Evolutionary conservation across 192 early-diverging fungal genomes (phyloP), one percentile per base, ranked within the genome.

Genomic region (Backusella liffmaniae): DNA sequence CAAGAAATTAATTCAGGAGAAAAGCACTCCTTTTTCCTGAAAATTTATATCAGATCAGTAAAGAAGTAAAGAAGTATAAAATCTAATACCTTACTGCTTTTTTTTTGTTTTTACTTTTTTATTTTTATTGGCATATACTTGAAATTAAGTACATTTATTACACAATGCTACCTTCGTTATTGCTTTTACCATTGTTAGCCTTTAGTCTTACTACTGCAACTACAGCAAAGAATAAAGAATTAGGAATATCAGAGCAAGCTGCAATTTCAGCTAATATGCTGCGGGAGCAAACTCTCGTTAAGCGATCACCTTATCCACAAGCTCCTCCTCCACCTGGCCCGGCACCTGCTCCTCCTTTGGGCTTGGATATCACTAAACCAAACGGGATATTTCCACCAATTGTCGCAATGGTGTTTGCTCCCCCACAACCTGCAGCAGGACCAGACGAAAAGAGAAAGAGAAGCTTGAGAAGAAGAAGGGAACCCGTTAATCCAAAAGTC

Each of bases 181-280:
- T 62, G 23, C 4, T 62, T 23, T 62, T 62, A 23, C 56, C 12
- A 4, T 10, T 23, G 10, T 23, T 62, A 62, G 56, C 10, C 7
- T 29, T 62, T 29, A 29, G 26, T 13, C 10, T 62, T 26, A 29
- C 26, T 29, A 62, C 56, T 29, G 56, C 56, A 29, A 62, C 3
- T 3, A 62, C 26, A 29, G 13, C 26, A 62, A 62, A 62, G 23
- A 62, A 10, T 12, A 62, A 62, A 26, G 56, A 62, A 12, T 12
- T 23, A 29, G 56, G 12, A 3, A 62, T 62, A 2, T 29, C 56
- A 62, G 56, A 62, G 23, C 56, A 62, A 10, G 23, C 56, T 62
- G 56, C 56, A 62, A 62, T 62, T 62, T 62, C 56, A 62, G 56
- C 23, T 29, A 62, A 62, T 29, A 62, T 62, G 56, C 3, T 62